phyloP scores from a whole-genome alignment of 768 basidiomycete species.

The Lactifluus subvellereus region DNA sequence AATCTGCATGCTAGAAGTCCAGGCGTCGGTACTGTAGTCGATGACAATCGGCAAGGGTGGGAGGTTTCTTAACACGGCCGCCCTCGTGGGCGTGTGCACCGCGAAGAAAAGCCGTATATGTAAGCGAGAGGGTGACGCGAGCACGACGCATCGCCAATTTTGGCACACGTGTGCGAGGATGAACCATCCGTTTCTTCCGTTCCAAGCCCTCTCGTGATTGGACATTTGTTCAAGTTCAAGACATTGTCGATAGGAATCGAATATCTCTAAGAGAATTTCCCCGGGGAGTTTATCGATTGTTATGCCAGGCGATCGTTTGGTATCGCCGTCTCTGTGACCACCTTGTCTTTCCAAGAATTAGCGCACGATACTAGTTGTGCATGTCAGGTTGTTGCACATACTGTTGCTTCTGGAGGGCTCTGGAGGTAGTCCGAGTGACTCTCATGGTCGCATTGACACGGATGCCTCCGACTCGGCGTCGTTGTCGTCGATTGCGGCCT shows the following conservation, averaged over 20 bases:
- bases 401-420: too few relatives aligned
- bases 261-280: background rate
- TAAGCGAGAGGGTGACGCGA: background rate
- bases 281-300: background rate
- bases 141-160: background rate
- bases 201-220: background rate
- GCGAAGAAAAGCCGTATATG: background rate
- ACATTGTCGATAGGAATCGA: background rate
- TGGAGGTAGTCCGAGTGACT: too few relatives aligned
- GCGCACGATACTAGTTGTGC: too few relatives aligned
- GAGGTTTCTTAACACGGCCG: too few relatives aligned
- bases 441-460: too few relatives aligned
- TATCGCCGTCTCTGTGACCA: background rate
- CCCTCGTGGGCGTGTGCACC: background rate
- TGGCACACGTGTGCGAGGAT: background rate
- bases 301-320: conserved; percentile 15
- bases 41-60: background rate
- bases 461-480: too few relatives aligned
- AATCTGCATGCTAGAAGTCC: too few relatives aligned
- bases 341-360: too few relatives aligned
- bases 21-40: background rate
- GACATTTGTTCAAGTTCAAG: background rate
- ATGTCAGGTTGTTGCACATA: too few relatives aligned
- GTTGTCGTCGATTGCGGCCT: too few relatives aligned
- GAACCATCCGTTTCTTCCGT: background rate